Conservation (phyloP, 805 yeast genomes). For the Suhomyces vadensis region DNA sequence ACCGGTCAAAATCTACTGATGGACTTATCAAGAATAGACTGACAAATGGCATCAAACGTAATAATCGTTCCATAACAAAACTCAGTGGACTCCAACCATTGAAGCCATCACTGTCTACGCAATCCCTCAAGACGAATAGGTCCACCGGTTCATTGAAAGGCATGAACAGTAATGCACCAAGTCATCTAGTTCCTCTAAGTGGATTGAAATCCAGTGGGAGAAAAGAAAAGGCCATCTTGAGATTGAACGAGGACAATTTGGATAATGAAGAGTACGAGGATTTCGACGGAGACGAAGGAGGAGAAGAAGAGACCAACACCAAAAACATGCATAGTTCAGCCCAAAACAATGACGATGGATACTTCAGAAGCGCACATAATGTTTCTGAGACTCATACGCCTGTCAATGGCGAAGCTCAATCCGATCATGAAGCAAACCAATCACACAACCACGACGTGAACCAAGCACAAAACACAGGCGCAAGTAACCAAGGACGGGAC, state of each 20-base stretch:
- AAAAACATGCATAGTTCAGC: background rate
- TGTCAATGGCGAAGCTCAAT: too few species aligned
- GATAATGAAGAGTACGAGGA: slow-evolving; percentile 42
- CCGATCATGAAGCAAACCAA: too few species aligned
- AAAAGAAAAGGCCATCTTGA: slow-evolving; percentile 41
- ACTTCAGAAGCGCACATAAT: slow-evolving; percentile 1
- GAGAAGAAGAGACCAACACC: background rate
- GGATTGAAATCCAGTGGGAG: slow-evolving; percentile 40
- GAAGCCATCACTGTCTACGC: slow-evolving; percentile 35
- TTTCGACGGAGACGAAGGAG: slow-evolving; percentile 13
- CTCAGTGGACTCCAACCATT: slow-evolving; percentile 37
- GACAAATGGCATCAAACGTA: slow-evolving; percentile 29
- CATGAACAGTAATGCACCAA: slow-evolving; percentile 13
- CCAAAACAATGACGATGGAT: background rate
- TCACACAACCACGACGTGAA: too few species aligned
- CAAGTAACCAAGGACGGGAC: too few species aligned
- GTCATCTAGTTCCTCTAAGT: slow-evolving; percentile 13
- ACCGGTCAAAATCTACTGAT: slow-evolving; percentile 44
- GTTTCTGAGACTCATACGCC: too few species aligned
- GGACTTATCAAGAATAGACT: slow-evolving; percentile 30
- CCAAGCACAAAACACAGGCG: background rate
- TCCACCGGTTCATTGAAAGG: slow-evolving; percentile 38
- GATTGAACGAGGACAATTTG: slow-evolving; percentile 35
- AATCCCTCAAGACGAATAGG: slow-evolving; percentile 30
- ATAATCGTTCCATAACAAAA: slow-evolving; percentile 40